Conservation (phyloP, 1,284 basidiomycete species). For the Peniophora sp. region DNA sequence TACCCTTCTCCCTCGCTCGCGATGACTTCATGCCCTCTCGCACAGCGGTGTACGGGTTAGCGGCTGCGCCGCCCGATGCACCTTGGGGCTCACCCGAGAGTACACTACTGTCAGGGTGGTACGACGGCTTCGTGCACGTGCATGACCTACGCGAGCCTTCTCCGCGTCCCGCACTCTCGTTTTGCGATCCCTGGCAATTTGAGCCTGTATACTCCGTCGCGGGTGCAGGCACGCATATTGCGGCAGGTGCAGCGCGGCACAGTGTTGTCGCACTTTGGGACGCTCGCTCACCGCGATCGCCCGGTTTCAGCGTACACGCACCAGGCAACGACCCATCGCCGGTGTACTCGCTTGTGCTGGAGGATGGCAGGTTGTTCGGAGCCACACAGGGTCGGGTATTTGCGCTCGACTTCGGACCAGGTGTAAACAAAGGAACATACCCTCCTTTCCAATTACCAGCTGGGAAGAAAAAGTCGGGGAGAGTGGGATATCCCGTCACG, state of each 20-base stretch:
- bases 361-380: conserved; percentile 68
- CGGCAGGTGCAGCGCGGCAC: conserved; percentile 67
- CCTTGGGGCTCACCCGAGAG: conserved; percentile 64
- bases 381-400: conserved; percentile 67
- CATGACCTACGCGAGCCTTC: conserved; percentile 53
- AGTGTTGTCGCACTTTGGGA: conserved; percentile 75
- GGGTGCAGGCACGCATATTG: conserved; percentile 52
- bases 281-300: conserved; percentile 43
- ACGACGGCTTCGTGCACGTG: conserved; percentile 60
- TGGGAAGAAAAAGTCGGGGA: conserved; percentile 25
- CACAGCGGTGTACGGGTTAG: conserved; percentile 64
- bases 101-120: conserved; percentile 73
- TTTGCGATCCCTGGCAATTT: conserved; percentile 57
- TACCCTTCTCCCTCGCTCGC: conserved; percentile 32
- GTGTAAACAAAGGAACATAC: conserved; percentile 47
- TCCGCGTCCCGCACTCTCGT: conserved; percentile 42
- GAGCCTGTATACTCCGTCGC: conserved; percentile 70
- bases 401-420: conserved; percentile 68
- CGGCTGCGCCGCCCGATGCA: conserved; percentile 46
- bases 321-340: conserved; percentile 70
- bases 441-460: conserved; percentile 36
- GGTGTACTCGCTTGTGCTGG: conserved; percentile 61
- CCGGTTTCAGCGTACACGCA: conserved; percentile 68
- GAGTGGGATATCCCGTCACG: conserved; percentile 42
- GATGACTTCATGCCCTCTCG: conserved; percentile 19